These are phyloP conservation scores for Tolypocladium capitatum DNA, from an alignment of 2,329 filamentous ascomycete species.

Conservation along the genomic window DNA sequence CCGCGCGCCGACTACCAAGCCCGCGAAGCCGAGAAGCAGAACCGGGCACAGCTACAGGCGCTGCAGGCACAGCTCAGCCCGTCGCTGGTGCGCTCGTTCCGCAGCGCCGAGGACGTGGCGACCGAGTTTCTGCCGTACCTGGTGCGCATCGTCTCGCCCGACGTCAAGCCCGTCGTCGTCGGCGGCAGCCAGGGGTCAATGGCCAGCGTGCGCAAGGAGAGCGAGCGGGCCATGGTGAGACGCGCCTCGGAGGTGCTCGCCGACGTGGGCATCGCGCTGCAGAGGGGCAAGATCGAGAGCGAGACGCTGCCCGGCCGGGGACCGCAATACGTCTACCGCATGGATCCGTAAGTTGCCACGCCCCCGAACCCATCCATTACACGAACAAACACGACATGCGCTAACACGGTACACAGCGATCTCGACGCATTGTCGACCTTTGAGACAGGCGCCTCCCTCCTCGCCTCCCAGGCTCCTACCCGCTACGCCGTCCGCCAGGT, in stretches of 20 bases:
- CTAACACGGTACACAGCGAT: conserved; percentile 25
- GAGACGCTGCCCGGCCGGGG: conserved; percentile 46
- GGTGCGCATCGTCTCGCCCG: conserved; percentile 70
- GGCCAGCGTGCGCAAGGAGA: conserved; percentile 78
- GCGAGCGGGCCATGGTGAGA: conserved; percentile 67
- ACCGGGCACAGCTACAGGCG: conserved; percentile 57
- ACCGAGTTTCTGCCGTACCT: conserved; percentile 78
- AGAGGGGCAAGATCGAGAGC: conserved; percentile 65
- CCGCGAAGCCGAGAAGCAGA: conserved; percentile 67
- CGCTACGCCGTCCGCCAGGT: conserved; percentile 92
- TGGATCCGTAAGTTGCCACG: conserved; percentile 63
- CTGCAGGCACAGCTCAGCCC: conserved; percentile 62
- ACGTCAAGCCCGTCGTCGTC: conserved; percentile 82
- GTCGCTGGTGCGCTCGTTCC: conserved; percentile 62
- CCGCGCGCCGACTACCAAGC: conserved; percentile 72
- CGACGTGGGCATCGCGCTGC: conserved; percentile 70
- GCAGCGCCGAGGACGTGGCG: conserved; percentile 63
- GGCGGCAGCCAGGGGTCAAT: conserved; percentile 52
- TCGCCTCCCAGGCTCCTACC: conserved; percentile 53
- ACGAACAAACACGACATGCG: not conserved
- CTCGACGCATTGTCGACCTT: conserved; percentile 71
- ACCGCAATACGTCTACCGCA: conserved; percentile 72
- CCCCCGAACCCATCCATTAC: no score
- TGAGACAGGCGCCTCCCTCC: conserved; percentile 48
- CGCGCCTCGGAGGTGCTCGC: conserved; percentile 70